A percentile compares a stretch with the other conserved stretches of the same genome.
Conservation (phyloP, 2,329 filamentous ascomycete genomes). For the Alternaria sp. region DNA sequence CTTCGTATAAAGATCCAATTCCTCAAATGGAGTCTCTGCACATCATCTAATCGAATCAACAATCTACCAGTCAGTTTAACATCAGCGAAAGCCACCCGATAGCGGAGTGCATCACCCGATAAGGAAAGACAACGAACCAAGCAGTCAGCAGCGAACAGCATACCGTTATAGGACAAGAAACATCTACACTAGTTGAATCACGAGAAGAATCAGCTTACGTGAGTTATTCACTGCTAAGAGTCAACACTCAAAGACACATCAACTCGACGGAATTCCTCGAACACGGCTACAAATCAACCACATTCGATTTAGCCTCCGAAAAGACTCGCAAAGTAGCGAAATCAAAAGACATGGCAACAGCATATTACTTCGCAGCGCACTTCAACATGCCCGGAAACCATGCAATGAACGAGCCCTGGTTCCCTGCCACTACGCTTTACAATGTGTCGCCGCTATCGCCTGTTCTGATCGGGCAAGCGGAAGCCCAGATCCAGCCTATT, state of each 20-base stretch:
- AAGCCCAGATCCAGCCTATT: conserved; percentile 8
- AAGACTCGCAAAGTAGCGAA: neutral
- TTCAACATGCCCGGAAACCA: conserved; percentile 24
- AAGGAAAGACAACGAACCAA: neutral
- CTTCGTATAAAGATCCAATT: neutral
- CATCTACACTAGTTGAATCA: neutral
- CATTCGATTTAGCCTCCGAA: no score
- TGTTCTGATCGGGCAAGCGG: neutral
- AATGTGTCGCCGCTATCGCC: neutral
- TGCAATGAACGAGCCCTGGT: neutral
- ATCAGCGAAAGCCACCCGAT: neutral
- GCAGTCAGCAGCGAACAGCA: neutral
- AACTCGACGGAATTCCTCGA: neutral
- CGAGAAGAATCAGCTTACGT: neutral
- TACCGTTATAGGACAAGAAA: neutral
- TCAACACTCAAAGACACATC: neutral
- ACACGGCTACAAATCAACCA: neutral
- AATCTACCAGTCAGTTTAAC: neutral
- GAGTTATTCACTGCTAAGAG: neutral
- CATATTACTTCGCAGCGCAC: conserved; percentile 33
- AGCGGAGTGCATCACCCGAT: conserved; percentile 1
- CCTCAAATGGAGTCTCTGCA: neutral
- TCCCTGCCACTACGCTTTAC: neutral
- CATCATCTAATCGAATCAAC: neutral
- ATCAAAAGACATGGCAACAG: conserved; percentile 20